phyloP scores from a whole-genome alignment of 768 basidiomycete genomes.

The Pholiota microspora region DNA sequence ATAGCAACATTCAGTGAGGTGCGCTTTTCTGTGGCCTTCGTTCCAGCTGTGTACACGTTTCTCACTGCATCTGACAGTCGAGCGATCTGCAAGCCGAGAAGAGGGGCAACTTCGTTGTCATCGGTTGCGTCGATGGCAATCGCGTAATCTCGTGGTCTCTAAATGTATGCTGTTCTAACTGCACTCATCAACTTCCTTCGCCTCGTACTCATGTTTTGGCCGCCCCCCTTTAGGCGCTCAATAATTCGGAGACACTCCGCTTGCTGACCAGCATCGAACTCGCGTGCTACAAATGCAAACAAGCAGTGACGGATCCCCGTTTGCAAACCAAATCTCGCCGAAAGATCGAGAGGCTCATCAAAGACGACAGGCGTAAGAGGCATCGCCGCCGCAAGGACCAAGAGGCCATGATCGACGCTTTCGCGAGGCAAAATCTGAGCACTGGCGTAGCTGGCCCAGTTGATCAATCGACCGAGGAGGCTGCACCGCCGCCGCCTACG shows the following conservation, averaged over 20 bases:
- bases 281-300: constrained; percentile 76
- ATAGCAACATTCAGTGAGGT: constrained; percentile 11
- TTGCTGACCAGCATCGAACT: constrained; percentile 83
- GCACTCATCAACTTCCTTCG: constrained; percentile 11
- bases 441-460: no score
- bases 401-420: constrained; percentile 78
- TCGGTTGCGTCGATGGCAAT: constrained; percentile 72
- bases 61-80: constrained; percentile 31
- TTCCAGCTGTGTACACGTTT: neutral
- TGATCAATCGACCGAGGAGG: constrained; percentile 23
- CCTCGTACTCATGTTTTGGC: neutral
- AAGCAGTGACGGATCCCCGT: constrained; percentile 66
- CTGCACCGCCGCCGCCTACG: constrained; percentile 10
- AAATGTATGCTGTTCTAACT: constrained; percentile 50
- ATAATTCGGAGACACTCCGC: constrained; percentile 80
- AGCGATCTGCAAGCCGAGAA: constrained; percentile 83
- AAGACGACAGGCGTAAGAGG: constrained; percentile 77
- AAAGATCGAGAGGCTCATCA: constrained; percentile 77
- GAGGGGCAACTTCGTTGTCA: constrained; percentile 84
- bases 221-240: constrained; percentile 58
- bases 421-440: constrained; percentile 54
- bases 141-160: constrained; percentile 84
- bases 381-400: constrained; percentile 84
- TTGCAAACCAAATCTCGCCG: constrained; percentile 62
- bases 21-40: neutral